phyloP scores from a whole-genome alignment of 140 eudicot genomes.

The Stevia rebaudiana region DNA sequence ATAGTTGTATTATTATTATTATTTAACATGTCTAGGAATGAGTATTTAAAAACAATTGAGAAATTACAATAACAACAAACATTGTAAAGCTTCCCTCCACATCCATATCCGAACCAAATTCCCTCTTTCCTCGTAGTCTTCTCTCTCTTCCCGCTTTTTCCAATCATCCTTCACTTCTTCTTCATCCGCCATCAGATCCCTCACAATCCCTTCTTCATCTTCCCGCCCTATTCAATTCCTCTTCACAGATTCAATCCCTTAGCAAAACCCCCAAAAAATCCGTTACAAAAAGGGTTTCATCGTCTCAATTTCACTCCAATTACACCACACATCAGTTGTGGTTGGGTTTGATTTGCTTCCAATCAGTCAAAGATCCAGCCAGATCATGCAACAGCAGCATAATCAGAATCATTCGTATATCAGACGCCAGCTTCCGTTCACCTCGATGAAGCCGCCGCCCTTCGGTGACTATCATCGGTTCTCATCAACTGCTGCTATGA shows the following conservation, averaged over 20 bases:
- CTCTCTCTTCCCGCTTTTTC: slow-evolving; percentile 45
- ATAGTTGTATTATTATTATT: too few relatives aligned
- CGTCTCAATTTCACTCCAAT: slow-evolving; percentile 3
- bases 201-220: background rate
- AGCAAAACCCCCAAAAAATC: slow-evolving; percentile 23
- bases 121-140: slow-evolving; percentile 48
- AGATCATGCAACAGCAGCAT: slow-evolving; percentile 42
- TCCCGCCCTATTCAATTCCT: slow-evolving; percentile 27
- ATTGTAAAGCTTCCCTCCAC: slow-evolving; percentile 73
- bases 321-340: background rate
- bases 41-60: slow-evolving; percentile 3
- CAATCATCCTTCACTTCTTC: slow-evolving; percentile 22
- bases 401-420: slow-evolving; percentile 32
- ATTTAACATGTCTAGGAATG: background rate
- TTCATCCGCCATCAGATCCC: slow-evolving; percentile 37
- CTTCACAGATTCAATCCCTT: slow-evolving; percentile 4
- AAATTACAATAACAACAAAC: background rate
- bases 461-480: slow-evolving; percentile 60
- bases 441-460: slow-evolving; percentile 87
- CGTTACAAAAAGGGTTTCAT: background rate
- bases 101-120: slow-evolving; percentile 95
- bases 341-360: background rate
- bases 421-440: slow-evolving; percentile 59
- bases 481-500: slow-evolving; percentile 9
- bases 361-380: slow-evolving; percentile 11